Base-by-base conservation (phyloP, 108 stramenopile species). In the Cyclotella distinguenda region DNA sequence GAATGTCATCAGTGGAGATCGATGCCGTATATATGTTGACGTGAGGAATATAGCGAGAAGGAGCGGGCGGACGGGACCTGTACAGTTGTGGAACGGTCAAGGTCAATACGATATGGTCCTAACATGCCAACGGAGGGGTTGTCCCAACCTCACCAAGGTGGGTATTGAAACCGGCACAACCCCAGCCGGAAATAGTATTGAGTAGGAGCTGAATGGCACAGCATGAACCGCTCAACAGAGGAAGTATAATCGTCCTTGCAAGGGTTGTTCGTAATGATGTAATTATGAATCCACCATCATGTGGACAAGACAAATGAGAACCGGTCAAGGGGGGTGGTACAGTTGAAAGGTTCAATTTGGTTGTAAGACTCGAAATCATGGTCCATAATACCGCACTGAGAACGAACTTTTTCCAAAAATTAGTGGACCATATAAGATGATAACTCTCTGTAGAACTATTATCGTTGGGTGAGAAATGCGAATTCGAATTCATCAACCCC, bases 111-210 rank as follows among this genome's bases (percentile, higher is more conserved):
- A 3, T 25, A 9, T 11, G 55, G 8, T 22, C n/a, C 48, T 19
- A 19, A 88, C 23, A 52, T 84, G 3, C 27, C 16, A 4, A 5
- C 5, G 3, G 11, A 12, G 21, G 1, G 31, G 12, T 31, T 13
- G 15, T 53, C 27, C 27, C 8, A 10, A 12, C 12, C 86, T 31
- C 86, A 47, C 94, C 94, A 38, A 95, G 64, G 34, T 50, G 27
- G 6, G 84, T 84, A 50, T 95, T 95, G 68, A 90, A 95, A 39
- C 91, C 91, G 18, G 89, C 86, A 57, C 94, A 95, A 33, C 77
- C 74, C 25, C 74, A 82, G 9, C 79, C 84, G 23, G 85, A 52
- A 8, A 88, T 18, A 5, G 65, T 67, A 64, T 95, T 95, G 49
- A 90, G 55, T 6, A 81, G 6, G 0, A 95, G 40, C 60, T 95